These are phyloP conservation scores for Plicaturopsis crispa DNA, from an alignment of 768 basidiomycete species.

Conservation along the genomic window DNA sequence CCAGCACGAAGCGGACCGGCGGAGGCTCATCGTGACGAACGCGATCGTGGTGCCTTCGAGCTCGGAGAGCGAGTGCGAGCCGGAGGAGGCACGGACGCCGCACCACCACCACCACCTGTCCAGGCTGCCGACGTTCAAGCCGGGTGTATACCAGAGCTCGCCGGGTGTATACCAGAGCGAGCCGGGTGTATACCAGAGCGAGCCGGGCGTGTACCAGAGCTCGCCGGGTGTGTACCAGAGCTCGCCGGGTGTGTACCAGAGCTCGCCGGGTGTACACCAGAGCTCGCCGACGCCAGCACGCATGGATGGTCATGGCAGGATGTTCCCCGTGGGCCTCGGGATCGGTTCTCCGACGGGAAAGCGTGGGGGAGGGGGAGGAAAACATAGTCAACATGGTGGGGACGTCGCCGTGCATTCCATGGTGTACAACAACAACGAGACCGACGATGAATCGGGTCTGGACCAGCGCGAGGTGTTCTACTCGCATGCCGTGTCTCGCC, in stretches of 20 bases:
- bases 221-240: not conserved
- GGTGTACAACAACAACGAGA: not conserved
- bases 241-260: not conserved
- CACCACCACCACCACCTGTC: not conserved
- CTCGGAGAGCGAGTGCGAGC: constrained; percentile 28
- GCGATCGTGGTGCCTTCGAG: constrained; percentile 34
- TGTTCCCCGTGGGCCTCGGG: too few relatives aligned
- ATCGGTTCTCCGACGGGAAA: too few relatives aligned
- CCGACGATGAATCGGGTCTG: not conserved
- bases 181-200: not conserved
- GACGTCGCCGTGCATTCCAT: not conserved
- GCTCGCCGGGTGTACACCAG: constrained; percentile 5
- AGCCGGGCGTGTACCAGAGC: not conserved
- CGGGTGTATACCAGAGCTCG: not conserved
- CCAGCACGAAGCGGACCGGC: constrained; percentile 28
- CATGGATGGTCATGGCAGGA: too few relatives aligned
- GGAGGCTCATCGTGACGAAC: constrained; percentile 37
- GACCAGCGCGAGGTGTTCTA: not conserved
- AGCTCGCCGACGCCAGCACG: too few relatives aligned
- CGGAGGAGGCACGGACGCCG: not conserved
- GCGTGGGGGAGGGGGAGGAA: not conserved
- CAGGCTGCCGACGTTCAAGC: not conserved
- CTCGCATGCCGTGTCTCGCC: not conserved
- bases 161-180: constrained; percentile 3
- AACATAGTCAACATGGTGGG: not conserved